A percentile compares a stretch with the other conserved stretches of the same genome.
These are phyloP conservation scores for Colletotrichum sp. DNA, from an alignment of 2,329 filamentous ascomycete genomes.

Conservation along the genomic window DNA sequence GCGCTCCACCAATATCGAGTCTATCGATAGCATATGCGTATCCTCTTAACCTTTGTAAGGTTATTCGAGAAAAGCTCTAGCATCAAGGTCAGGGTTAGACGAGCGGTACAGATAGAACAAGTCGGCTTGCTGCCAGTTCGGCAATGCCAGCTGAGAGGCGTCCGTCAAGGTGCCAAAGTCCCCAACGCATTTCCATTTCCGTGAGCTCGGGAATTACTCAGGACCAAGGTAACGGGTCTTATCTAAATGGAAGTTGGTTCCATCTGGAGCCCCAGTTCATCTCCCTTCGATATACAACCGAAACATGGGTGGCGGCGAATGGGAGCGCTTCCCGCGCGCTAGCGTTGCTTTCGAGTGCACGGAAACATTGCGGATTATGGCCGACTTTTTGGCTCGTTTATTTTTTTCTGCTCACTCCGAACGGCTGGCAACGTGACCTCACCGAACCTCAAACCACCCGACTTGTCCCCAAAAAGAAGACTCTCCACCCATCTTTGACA, in stretches of 20 bases:
- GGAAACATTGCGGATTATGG: conserved; percentile 11
- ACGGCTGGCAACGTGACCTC: background rate
- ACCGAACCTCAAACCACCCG: background rate
- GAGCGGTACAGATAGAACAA: background rate
- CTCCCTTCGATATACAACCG: conserved; percentile 3
- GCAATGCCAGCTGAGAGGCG: background rate
- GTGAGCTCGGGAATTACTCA: background rate
- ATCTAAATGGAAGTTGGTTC: conserved; percentile 4
- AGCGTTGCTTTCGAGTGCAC: background rate
- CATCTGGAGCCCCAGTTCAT: conserved; percentile 6
- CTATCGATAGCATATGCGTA: background rate
- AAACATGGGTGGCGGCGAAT: background rate
- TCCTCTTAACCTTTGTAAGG: background rate
- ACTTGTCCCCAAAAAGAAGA: background rate
- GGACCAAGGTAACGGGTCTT: conserved; percentile 10
- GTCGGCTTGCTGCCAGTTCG: background rate
- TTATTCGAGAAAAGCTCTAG: background rate
- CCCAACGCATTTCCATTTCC: background rate
- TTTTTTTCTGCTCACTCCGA: background rate
- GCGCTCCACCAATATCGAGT: background rate
- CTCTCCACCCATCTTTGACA: background rate
- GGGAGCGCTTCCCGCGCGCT: conserved; percentile 2
- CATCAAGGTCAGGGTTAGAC: background rate
- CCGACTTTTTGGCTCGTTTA: background rate
- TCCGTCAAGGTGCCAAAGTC: background rate